Percentiles rank a stretch among this genome's conserved stretches.
Evolutionary conservation across 768 basidiomycete genomes (phyloP).

Genomic region (Bullera alba): DNA sequence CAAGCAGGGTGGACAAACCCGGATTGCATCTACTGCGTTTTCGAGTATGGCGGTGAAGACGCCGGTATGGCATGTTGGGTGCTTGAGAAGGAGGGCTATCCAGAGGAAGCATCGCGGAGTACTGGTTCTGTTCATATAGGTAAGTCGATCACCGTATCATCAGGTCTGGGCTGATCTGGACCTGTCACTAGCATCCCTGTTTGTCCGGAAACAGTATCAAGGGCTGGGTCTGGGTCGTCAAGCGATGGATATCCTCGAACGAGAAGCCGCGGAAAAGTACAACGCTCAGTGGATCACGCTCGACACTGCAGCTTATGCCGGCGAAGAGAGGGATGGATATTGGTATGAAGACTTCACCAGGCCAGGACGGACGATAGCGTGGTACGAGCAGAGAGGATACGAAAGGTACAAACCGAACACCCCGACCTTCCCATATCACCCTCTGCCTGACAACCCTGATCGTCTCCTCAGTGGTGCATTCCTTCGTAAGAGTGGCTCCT

Average conservation of each 20-base stretch:
- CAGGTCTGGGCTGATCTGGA: neutral
- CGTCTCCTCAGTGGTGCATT: too few relatives aligned
- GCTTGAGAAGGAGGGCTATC: constrained; percentile 14
- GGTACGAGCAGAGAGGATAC: constrained; percentile 21
- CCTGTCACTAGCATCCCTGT: constrained; percentile 24
- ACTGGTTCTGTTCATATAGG: constrained; percentile 5
- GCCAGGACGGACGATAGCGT: constrained; percentile 5
- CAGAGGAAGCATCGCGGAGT: constrained; percentile 12
- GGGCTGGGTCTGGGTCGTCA: constrained; percentile 8
- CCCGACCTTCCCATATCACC: too few relatives aligned
- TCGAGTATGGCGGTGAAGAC: constrained; percentile 8
- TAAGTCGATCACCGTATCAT: constrained; percentile 15
- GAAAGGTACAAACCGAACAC: constrained; percentile 11
- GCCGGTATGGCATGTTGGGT: constrained; percentile 33
- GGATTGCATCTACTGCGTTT: constrained; percentile 12
- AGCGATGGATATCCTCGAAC: constrained; percentile 22
- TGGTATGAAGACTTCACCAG: constrained; percentile 2
- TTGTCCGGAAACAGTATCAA: constrained; percentile 19
- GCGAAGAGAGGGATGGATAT: neutral
- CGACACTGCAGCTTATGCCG: constrained; percentile 18
- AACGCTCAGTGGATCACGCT: constrained; percentile 21
- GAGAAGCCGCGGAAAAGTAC: constrained; percentile 11
- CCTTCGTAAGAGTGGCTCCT: too few relatives aligned
- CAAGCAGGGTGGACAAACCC: constrained; percentile 7
- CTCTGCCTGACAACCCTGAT: too few relatives aligned